Percentiles rank a stretch among this genome's conserved stretches.
Evolutionary conservation across 768 basidiomycete genomes (phyloP).

Genomic region (Lentinula boryana): DNA sequence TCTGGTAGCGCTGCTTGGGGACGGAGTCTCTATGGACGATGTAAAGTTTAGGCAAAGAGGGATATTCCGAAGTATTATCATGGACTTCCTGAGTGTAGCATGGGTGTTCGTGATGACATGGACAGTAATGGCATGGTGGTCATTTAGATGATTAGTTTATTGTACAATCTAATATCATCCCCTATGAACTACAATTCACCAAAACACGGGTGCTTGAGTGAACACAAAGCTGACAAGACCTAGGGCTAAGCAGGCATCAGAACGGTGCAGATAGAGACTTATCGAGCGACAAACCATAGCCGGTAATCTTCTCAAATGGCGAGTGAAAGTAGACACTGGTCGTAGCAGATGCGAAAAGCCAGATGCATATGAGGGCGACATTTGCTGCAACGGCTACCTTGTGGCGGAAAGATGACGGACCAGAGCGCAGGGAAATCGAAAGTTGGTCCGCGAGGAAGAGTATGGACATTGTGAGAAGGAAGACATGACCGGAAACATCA

Average conservation of each 20-base stretch:
- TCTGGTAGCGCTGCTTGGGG: constrained; percentile 10
- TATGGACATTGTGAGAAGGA: constrained; percentile 75
- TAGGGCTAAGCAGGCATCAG: constrained; percentile 9
- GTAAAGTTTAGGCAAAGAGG: constrained; percentile 19
- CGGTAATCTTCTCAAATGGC: constrained; percentile 81
- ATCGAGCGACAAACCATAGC: constrained; percentile 56
- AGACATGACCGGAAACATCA: constrained; percentile 92
- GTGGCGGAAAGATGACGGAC: constrained; percentile 38
- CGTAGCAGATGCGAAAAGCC: constrained; percentile 70
- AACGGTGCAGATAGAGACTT: background rate
- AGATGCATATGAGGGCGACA: constrained; percentile 46
- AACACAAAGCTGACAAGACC: constrained; percentile 13
- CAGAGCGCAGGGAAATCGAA: constrained; percentile 39
- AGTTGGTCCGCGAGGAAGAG: constrained; percentile 80
- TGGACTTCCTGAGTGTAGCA: constrained; percentile 33
- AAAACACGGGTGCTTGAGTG: constrained; percentile 12
- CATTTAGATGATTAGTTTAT: constrained; percentile 11
- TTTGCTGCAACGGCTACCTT: constrained; percentile 41
- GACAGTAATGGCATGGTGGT: constrained; percentile 32
- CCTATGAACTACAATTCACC: background rate
- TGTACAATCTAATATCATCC: background rate
- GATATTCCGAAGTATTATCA: constrained; percentile 25
- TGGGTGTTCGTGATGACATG: constrained; percentile 31
- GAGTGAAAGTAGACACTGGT: constrained; percentile 91
- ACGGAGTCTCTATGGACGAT: constrained; percentile 9